phyloP scores from a whole-genome alignment of 1,284 basidiomycete species.

The Leucoagaricus sp. region DNA sequence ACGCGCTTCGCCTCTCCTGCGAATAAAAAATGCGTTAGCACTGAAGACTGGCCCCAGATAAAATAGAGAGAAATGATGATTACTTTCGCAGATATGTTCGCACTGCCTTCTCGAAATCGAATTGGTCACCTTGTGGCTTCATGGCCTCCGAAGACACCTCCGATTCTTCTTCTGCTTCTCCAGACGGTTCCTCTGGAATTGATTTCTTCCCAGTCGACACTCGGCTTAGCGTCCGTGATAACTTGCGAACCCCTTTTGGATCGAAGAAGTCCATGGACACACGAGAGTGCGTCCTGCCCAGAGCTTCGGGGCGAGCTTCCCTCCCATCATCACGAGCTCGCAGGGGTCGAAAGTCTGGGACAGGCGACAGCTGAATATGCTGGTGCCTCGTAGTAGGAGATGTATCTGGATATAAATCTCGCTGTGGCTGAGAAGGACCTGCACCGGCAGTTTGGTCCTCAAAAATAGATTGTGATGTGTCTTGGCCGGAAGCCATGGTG shows the following conservation, averaged over 20 bases:
- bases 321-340: neutral
- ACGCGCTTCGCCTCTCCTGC: slow-evolving; percentile 46
- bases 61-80: slow-evolving; percentile 16
- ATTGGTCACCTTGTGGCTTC: slow-evolving; percentile 27
- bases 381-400: neutral
- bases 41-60: neutral
- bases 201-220: neutral
- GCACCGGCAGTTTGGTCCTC: neutral
- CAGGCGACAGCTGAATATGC: neutral
- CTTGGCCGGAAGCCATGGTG: too few relatives aligned
- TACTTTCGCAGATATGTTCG: slow-evolving; percentile 40
- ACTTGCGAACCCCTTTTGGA: slow-evolving; percentile 35
- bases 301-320: neutral
- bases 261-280: slow-evolving; percentile 41
- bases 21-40: neutral
- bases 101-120: slow-evolving; percentile 49
- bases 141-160: slow-evolving; percentile 3
- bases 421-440: neutral
- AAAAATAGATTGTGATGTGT: neutral
- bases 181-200: neutral
- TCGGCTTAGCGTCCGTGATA: slow-evolving; percentile 31
- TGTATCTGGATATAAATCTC: neutral
- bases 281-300: slow-evolving; percentile 10
- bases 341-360: too few relatives aligned
- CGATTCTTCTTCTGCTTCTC: slow-evolving; percentile 1